Percentiles rank a stretch among this genome's conserved stretches.
Conservation (phyloP, 2,329 filamentous ascomycete genomes). For the Microdochium trichocladiopsis region DNA sequence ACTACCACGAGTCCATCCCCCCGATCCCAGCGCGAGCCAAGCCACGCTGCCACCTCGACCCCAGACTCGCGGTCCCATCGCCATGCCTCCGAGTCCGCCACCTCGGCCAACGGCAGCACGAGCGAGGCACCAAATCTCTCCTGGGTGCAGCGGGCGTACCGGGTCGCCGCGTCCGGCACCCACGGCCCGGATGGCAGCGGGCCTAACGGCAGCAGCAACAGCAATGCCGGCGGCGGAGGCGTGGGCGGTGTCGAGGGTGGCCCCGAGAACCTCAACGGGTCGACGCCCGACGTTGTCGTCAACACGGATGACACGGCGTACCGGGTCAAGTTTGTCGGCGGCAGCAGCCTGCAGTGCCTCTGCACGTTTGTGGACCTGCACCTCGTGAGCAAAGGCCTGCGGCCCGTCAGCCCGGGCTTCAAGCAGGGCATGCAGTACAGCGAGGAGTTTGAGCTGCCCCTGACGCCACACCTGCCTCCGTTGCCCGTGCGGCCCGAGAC, state of each 20-base stretch:
- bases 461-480: conserved; percentile 6
- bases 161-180: not conserved
- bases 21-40: not conserved
- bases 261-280: not conserved
- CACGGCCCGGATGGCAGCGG: not conserved
- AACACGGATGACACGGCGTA: conserved; percentile 14
- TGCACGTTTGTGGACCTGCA: conserved; percentile 14
- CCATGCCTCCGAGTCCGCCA: not conserved
- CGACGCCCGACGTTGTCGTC: conserved; percentile 11
- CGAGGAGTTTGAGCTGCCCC: conserved; percentile 12
- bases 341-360: conserved; percentile 14
- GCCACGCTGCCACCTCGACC: not conserved
- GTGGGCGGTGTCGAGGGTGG: no score
- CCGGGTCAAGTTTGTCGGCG: conserved; percentile 6
- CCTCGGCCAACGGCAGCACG: not conserved
- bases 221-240: no score
- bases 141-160: conserved; percentile 4
- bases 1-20: not conserved
- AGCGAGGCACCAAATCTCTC: not conserved
- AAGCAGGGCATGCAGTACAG: conserved; percentile 13
- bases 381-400: conserved; percentile 10
- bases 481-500: conserved; percentile 5
- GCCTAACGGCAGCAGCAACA: no score
- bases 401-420: conserved; percentile 10
- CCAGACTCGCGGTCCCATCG: not conserved